Evolutionary conservation across 2,329 filamentous ascomycete genomes (phyloP), one percentile per base, ranked within the genome.

Genomic region (Neophaeococcomyces aloes): DNA sequence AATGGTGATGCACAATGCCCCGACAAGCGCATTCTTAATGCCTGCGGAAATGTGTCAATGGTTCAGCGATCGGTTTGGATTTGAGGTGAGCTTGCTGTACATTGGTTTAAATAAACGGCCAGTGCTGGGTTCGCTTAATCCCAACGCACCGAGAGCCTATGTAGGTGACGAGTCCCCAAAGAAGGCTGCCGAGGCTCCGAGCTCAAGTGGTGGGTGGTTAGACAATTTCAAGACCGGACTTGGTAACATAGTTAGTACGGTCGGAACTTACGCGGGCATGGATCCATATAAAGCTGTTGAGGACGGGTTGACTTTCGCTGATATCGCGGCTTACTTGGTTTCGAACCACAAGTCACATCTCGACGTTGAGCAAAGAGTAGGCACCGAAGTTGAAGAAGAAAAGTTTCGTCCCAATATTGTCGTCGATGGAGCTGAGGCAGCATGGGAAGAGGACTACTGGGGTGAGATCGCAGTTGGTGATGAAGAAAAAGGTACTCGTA

Each of bases 321-420:
- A 91, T 61, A 75, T 76, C 50, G 83, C 84, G 1, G 81, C 85
- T 1, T 83, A 83, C 59, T 72, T 94, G 11, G 62, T 94, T 18
- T 72, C 81, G 4, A 84, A 79, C 0, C 71, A 79, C 48, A 72
- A 76, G 2, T 91, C 83, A 1, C 71, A 88, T n/a, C 63, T 69
- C 15, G 76, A 74, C 27, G 58, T 59, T 4, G 38, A 47, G 19
- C 27, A 34, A 7, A 70, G 78, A 3, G 61, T 86, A 4, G 58
- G 59, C 0, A 66, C 63, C 10, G 56, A 64, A 15, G 71, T 83
- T 64, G 78, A 81, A 42, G 75, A 83, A 58, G 72, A 71, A 30
- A 82, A 81, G 54, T 83, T 86, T 60, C 75, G 83, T 29, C 80
- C 82, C 1, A 87, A 86, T 57, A 74, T 87, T 36, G 77, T 87